A percentile compares a stretch with the other conserved stretches of the same genome.
These are phyloP conservation scores for Penicillium occitanis DNA, from an alignment of 2,329 filamentous ascomycete species.

Conservation along the genomic window DNA sequence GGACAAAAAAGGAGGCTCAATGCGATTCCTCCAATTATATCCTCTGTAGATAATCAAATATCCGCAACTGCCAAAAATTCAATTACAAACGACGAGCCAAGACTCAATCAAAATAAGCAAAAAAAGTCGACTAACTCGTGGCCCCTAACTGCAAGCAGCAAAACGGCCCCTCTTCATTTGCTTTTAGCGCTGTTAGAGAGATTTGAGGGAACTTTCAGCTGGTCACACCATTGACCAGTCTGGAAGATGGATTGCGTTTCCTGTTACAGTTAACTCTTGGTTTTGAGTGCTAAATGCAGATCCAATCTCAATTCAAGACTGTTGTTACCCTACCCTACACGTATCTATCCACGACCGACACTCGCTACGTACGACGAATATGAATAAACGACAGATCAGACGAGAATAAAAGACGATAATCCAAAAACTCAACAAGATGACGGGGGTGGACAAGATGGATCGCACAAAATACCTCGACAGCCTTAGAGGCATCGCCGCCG, in stretches of 20 bases:
- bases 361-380: neutral
- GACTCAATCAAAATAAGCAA: neutral
- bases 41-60: neutral
- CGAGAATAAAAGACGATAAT: neutral
- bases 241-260: neutral
- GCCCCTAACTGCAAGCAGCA: neutral
- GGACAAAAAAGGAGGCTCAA: neutral
- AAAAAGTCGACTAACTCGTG: neutral
- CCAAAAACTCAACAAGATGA: neutral
- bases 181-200: neutral
- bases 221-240: neutral
- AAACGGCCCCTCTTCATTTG: neutral
- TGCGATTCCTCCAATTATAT: neutral
- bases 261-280: neutral
- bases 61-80: neutral
- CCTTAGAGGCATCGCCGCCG: constrained; percentile 32
- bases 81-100: neutral
- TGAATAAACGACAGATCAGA: neutral
- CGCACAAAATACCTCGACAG: constrained; percentile 30
- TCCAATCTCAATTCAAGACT: neutral
- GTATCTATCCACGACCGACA: neutral
- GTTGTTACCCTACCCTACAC: neutral
- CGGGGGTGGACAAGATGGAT: neutral
- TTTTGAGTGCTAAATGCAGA: neutral
- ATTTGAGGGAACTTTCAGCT: neutral